Conservation (phyloP, 2,329 filamentous ascomycete genomes). For the Colletotrichum spinosum region DNA sequence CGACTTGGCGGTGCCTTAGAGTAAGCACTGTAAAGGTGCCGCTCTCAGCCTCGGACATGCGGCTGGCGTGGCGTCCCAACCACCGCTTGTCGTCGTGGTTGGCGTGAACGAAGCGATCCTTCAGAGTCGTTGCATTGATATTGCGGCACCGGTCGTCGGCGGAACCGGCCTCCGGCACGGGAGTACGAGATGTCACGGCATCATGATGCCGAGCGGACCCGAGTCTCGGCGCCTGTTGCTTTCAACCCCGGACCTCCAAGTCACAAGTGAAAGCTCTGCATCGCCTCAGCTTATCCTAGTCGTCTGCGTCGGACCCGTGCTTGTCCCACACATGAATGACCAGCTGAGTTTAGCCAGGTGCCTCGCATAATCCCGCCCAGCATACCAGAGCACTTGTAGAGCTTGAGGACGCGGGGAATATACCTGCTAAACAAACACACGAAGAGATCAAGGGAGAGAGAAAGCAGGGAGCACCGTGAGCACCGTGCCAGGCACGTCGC, state of each 20-base stretch:
- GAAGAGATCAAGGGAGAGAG: neutral
- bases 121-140: neutral
- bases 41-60: neutral
- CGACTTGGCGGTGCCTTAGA: slow-evolving; percentile 8
- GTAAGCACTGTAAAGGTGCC: slow-evolving; percentile 17
- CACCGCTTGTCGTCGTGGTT: too few species aligned
- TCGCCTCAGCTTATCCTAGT: too few species aligned
- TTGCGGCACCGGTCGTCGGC: neutral
- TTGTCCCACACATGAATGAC: too few species aligned
- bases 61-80: too few species aligned
- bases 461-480: slow-evolving; percentile 17
- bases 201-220: slow-evolving; percentile 9
- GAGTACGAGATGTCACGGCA: neutral
- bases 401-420: too few species aligned
- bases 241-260: too few species aligned
- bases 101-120: too few species aligned
- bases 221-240: neutral
- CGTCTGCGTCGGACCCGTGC: too few species aligned
- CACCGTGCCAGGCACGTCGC: slow-evolving; percentile 22
- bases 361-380: too few species aligned
- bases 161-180: neutral
- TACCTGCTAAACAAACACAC: neutral
- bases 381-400: too few species aligned
- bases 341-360: too few species aligned
- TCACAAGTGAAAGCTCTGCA: too few species aligned